A percentile compares a stretch with the other conserved stretches of the same genome.
phyloP scores from a whole-genome alignment of 352 stramenopile species.

The Phytophthora ramorum region DNA sequence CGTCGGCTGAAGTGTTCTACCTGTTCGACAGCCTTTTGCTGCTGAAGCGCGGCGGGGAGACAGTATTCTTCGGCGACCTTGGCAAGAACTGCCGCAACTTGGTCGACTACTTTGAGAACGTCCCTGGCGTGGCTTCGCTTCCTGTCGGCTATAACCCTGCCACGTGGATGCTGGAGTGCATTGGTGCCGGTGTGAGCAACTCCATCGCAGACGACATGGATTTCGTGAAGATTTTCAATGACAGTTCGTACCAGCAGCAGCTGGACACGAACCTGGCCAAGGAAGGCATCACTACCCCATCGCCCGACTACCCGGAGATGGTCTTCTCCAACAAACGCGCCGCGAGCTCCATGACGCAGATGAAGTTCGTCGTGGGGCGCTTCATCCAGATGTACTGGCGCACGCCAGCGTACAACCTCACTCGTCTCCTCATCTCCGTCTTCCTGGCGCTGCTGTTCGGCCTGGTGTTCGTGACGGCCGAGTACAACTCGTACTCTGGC shows the following conservation, averaged over 20 bases:
- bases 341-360: constrained; percentile 26
- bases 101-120: constrained; percentile 52
- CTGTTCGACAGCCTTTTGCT: constrained; percentile 85
- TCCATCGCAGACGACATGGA: constrained; percentile 10
- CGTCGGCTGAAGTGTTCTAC: constrained; percentile 35
- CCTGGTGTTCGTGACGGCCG: constrained; percentile 49
- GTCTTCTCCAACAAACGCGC: constrained; percentile 45
- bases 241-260: constrained; percentile 28
- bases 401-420: constrained; percentile 79
- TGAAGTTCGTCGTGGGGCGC: constrained; percentile 39
- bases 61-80: constrained; percentile 62
- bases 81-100: constrained; percentile 27
- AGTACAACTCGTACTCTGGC: constrained; percentile 44
- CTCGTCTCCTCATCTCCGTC: constrained; percentile 61
- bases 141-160: constrained; percentile 53
- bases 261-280: neutral
- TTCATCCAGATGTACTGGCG: constrained; percentile 34
- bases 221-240: constrained; percentile 32
- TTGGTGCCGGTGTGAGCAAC: constrained; percentile 40
- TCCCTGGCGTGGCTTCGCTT: constrained; percentile 29
- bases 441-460: constrained; percentile 73
- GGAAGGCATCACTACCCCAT: constrained; percentile 10
- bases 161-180: constrained; percentile 85
- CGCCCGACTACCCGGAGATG: constrained; percentile 19
- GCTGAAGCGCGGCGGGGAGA: constrained; percentile 65